Evolutionary conservation across 2,329 filamentous ascomycete species (phyloP).

Genomic region (Tetracladium maxilliforme): DNA sequence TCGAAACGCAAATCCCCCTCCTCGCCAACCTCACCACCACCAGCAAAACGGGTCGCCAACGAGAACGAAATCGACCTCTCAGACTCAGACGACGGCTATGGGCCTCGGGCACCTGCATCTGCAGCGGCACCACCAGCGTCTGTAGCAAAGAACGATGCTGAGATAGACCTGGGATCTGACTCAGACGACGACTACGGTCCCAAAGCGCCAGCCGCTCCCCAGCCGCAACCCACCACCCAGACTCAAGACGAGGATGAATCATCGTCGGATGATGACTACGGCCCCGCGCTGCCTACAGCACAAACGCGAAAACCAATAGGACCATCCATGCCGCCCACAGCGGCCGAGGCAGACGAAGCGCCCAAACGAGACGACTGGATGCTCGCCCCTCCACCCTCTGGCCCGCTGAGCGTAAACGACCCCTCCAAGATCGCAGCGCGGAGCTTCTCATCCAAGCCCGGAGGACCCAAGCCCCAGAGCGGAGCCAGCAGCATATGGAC

Average conservation of each 20-base stretch:
- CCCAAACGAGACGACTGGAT: conserved; percentile 76
- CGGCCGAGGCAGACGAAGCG: conserved; percentile 20
- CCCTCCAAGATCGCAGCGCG: conserved; percentile 71
- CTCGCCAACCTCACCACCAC: conserved; percentile 22
- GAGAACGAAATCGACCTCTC: conserved; percentile 3
- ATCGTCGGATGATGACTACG: conserved; percentile 38
- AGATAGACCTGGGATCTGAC: conserved; percentile 28
- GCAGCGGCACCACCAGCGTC: conserved; percentile 6
- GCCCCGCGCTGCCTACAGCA: conserved; percentile 39
- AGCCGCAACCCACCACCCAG: conserved; percentile 6
- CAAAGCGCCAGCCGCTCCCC: conserved; percentile 11
- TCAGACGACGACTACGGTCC: conserved; percentile 28
- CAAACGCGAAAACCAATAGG: conserved; percentile 5
- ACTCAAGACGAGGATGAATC: conserved; percentile 16
- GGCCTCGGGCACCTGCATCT: conserved; percentile 4
- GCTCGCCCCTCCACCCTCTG: conserved; percentile 50
- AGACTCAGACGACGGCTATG: conserved; percentile 11
- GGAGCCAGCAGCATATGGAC: conserved; percentile 59
- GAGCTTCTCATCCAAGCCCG: conserved; percentile 78
- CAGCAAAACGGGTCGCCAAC: conserved; percentile 22
- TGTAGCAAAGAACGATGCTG: conserved; percentile 23
- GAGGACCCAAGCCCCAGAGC: too few relatives aligned
- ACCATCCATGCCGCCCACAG: conserved; percentile 15
- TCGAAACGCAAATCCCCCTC: conserved; percentile 44
- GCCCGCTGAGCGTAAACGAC: conserved; percentile 53